Conservation (phyloP, 768 basidiomycete species). For the Lactarius evosmus region DNA sequence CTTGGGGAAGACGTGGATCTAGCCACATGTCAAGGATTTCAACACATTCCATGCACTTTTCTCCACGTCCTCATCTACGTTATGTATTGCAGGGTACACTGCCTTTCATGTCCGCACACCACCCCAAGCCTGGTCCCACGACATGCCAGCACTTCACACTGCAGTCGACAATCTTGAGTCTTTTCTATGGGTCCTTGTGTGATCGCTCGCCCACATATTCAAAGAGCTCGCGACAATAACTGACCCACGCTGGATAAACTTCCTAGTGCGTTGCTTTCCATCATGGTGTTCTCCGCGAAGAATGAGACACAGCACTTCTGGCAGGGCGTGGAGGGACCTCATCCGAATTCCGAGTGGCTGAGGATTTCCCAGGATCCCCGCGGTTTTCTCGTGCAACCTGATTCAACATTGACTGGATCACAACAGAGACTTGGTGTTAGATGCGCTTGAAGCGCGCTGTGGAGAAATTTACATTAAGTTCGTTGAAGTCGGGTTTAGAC, state of each 20-base stretch:
- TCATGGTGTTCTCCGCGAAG: not conserved
- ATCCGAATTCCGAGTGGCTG: not conserved
- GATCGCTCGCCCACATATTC: not conserved
- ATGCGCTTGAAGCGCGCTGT: not conserved
- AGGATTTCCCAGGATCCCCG: not conserved
- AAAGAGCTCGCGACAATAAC: not conserved
- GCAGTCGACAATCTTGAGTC: constrained; percentile 5
- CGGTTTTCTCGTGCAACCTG: no score
- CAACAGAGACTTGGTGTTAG: not conserved
- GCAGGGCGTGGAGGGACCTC: not conserved
- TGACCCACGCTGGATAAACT: not conserved
- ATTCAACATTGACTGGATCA: not conserved
- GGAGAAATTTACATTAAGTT: not conserved
- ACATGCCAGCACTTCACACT: not conserved
- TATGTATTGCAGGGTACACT: not conserved
- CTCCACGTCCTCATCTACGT: no score
- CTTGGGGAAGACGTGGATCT: not conserved
- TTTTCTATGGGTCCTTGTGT: not conserved
- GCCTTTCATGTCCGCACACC: not conserved
- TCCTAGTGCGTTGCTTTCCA: not conserved
- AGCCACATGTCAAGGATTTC: not conserved
- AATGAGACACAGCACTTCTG: no score
- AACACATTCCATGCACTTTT: accelerated
- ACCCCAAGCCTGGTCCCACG: accelerated
- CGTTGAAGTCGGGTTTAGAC: not conserved